A percentile compares a stretch with the other conserved stretches of the same genome.
Evolutionary conservation across 495 filamentous ascomycete species (phyloP).

Genomic region (Xylaria cubensis): DNA sequence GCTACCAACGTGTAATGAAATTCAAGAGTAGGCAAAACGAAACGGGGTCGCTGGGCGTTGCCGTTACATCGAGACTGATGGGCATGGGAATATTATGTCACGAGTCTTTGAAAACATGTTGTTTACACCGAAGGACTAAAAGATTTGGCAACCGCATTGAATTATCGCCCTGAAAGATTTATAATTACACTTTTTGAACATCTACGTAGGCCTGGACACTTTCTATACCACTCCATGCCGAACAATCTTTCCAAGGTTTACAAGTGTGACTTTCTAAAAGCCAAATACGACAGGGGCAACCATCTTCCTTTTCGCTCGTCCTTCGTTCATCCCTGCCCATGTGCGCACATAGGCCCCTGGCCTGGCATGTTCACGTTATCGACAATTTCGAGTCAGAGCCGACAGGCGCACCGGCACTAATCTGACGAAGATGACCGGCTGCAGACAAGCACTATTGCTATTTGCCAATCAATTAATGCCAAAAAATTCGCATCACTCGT

Average conservation of each 20-base stretch:
- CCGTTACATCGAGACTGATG: neutral
- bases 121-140: neutral
- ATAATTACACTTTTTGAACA: constrained; percentile 1
- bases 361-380: neutral
- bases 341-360: neutral
- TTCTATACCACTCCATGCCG: neutral
- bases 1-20: constrained; percentile 26
- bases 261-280: neutral
- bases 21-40: constrained; percentile 6
- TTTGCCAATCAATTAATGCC: neutral
- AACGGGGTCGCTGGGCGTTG: constrained; percentile 21
- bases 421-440: neutral
- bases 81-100: neutral
- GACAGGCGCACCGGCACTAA: neutral
- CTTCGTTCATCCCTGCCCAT: neutral
- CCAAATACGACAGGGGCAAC: neutral
- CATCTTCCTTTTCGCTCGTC: neutral
- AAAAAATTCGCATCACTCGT: constrained; percentile 27
- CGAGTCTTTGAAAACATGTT: neutral
- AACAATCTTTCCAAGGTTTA: neutral
- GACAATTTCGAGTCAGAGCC: neutral
- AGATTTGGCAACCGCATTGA: neutral
- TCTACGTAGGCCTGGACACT: neutral
- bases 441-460: neutral
- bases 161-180: neutral